phyloP scores from a whole-genome alignment of 345 rosid genomes.

The Acer saccharum region DNA sequence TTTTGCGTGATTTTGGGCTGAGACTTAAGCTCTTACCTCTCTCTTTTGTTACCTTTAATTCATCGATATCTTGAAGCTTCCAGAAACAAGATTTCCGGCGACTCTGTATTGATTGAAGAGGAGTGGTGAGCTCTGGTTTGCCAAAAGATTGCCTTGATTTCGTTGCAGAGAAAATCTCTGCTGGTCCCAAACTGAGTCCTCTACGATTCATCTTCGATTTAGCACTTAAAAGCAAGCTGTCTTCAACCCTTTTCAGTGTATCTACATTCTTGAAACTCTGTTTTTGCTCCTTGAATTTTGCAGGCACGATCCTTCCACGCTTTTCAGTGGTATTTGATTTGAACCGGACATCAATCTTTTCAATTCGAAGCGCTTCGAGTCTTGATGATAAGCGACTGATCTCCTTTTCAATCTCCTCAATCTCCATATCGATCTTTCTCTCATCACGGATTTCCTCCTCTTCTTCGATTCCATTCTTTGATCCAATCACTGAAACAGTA shows the following conservation, averaged over 20 bases:
- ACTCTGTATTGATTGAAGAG: constrained; percentile 61
- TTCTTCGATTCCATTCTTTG: constrained; percentile 26
- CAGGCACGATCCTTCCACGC: constrained; percentile 64
- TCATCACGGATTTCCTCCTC: constrained; percentile 38
- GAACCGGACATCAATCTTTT: constrained; percentile 50
- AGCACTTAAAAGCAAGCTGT: constrained; percentile 38
- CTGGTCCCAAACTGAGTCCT: constrained; percentile 88
- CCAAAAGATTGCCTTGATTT: constrained; percentile 37
- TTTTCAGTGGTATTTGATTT: constrained; percentile 45
- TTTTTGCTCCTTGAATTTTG: constrained; percentile 83
- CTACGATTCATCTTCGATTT: constrained; percentile 53
- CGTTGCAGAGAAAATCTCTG: constrained; percentile 61
- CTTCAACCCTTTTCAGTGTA: constrained; percentile 36
- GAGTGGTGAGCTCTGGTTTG: constrained; percentile 59
- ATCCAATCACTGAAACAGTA: constrained; percentile 13
- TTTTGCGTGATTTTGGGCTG: constrained; percentile 74
- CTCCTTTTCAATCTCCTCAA: constrained; percentile 81
- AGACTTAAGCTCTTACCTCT: constrained; percentile 74
- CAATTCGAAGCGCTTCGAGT: constrained; percentile 71
- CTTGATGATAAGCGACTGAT: constrained; percentile 60
- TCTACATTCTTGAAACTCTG: constrained; percentile 33
- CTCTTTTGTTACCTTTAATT: constrained; percentile 60
- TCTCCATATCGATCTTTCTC: constrained; percentile 72
- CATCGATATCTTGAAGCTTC: constrained; percentile 79
- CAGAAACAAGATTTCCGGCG: constrained; percentile 91